Evolutionary conservation across 352 stramenopile genomes (phyloP), one percentile per base, ranked within the genome.

Genomic region (Paralagenidium karlingii): DNA sequence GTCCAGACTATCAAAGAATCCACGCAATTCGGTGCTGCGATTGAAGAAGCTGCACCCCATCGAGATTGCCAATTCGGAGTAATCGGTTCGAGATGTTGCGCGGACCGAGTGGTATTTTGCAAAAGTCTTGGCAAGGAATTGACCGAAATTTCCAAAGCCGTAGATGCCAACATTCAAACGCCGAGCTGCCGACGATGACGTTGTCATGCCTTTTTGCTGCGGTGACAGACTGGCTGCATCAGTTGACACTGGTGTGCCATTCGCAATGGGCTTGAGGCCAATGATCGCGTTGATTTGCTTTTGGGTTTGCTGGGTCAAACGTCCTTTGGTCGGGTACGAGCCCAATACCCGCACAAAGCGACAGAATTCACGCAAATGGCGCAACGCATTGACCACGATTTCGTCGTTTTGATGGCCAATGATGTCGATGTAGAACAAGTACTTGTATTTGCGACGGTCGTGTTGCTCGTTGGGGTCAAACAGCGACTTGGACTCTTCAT

Each of bases 71-170:
- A 60, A 42, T 11, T 34, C 43, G 10, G 55, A 63, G 54, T 97
- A 96, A 51, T 96, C 85, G 18, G 56, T 82, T 10, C 91, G 68
- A 24, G 82, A 96, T 5, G 67, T 84, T 6, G 65, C 77, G 5
- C 94, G 76, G 27, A 97, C 82, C 1, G 68, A 58, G 43, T 94
- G 83, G 47, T 94, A 79, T 58, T 96, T 95, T 25, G 71, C 51
- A 60, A 98, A 96, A 8, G 79, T 95, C 67, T 90, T 89, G n/a
- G 83, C 82, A 43, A 99, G 85, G 63, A 98, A 98, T 67, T 98
- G 95, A 24, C 94, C 95, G 60, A 99, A 99, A 53, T 96, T 91
- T 26, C 95, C 89, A 53, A 98, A 98, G 3, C 94, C 94, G 40
- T 98, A 82, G 29, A 99, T 85, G 24, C 94, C 94, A 48, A 99